Conservation (phyloP, 495 filamentous ascomycete genomes). For the Penicillium waksmanii region DNA sequence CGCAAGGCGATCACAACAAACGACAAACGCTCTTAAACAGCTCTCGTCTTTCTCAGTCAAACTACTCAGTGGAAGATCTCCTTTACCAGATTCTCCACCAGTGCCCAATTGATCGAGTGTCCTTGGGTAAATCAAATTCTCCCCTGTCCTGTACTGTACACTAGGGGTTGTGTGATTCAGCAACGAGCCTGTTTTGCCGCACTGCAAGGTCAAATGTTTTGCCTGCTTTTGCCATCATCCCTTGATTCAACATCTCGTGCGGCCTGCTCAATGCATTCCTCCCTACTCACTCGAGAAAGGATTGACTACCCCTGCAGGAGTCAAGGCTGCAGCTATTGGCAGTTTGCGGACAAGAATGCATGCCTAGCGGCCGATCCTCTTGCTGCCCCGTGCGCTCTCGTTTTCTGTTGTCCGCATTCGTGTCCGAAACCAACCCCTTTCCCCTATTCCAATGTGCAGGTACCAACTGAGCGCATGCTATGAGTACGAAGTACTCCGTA, state of each 20-base stretch:
- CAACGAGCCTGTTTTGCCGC: background rate
- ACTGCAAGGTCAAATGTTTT: slow-evolving; percentile 13
- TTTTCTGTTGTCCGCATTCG: background rate
- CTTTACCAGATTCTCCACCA: background rate
- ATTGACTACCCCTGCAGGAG: slow-evolving; percentile 11
- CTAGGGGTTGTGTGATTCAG: background rate
- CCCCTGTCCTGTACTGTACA: background rate
- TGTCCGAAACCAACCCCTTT: background rate
- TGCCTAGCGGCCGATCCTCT: background rate
- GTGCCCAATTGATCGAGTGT: background rate
- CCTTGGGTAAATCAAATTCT: background rate
- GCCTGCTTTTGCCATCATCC: slow-evolving; percentile 22
- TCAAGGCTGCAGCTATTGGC: slow-evolving; percentile 15
- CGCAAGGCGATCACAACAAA: slow-evolving; percentile 5
- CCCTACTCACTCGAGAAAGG: slow-evolving; percentile 4
- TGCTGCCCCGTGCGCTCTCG: slow-evolving; percentile 4
- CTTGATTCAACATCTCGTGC: slow-evolving; percentile 25
- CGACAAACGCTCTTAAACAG: background rate
- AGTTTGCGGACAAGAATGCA: slow-evolving; percentile 3
- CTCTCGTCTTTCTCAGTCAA: background rate
- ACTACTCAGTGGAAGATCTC: too few species aligned
- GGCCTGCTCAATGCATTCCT: slow-evolving; percentile 22
- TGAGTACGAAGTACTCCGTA: background rate
- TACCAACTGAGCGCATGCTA: background rate
- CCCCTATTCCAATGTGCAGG: background rate